Evolutionary conservation across 495 filamentous ascomycete genomes (phyloP).

Genomic region (Trypethelium eluteriae): DNA sequence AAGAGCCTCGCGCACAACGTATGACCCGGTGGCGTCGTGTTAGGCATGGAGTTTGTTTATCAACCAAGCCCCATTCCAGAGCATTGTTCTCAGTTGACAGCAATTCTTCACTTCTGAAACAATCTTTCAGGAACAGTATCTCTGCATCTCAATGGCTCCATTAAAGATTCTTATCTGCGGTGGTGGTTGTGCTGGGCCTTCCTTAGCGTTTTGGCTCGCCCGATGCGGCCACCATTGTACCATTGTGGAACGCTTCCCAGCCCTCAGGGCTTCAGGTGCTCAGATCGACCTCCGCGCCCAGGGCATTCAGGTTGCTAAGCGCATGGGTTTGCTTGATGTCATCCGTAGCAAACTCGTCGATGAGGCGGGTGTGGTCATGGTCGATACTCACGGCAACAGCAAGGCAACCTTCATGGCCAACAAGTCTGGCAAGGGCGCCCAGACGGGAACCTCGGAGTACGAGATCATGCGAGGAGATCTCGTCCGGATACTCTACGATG

Average conservation of each 20-base stretch:
- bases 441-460: conserved; percentile 38
- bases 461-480: conserved; percentile 46
- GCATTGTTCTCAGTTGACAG: background rate
- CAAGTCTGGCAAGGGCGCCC: conserved; percentile 28
- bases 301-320: conserved; percentile 35
- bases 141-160: background rate
- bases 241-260: conserved; percentile 36
- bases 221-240: conserved; percentile 33
- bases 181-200: conserved; percentile 36
- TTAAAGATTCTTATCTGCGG: conserved; percentile 43
- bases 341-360: conserved; percentile 25
- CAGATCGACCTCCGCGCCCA: conserved; percentile 39
- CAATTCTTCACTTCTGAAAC: background rate
- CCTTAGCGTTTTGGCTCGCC: conserved; percentile 40
- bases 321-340: conserved; percentile 37
- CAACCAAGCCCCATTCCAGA: background rate
- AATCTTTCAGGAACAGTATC: background rate
- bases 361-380: conserved; percentile 36
- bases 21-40: no score
- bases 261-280: conserved; percentile 34
- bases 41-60: no score
- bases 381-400: conserved; percentile 29
- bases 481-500: conserved; percentile 33
- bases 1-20: no score
- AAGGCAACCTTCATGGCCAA: conserved; percentile 33